Conservation (phyloP, 805 yeast species). For the Lipomyces lipofer region DNA sequence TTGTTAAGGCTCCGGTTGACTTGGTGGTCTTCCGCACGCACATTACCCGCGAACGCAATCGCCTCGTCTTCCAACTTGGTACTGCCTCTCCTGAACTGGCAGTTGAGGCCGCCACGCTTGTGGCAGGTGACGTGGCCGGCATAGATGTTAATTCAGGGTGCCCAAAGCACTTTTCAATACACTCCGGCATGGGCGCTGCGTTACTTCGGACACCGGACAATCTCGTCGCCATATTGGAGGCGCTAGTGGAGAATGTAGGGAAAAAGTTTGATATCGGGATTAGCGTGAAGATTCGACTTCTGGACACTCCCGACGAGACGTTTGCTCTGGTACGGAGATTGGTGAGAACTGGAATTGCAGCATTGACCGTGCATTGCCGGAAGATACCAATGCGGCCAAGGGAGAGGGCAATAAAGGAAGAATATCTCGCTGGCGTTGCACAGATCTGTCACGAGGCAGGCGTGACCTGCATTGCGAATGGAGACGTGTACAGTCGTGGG, state of each 20-base stretch:
- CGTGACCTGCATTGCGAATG: constrained; percentile 79
- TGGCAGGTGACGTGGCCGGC: constrained; percentile 85
- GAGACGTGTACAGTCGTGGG: constrained; percentile 58
- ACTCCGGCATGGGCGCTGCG: constrained; percentile 98
- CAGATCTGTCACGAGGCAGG: constrained; percentile 59
- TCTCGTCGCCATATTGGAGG: constrained; percentile 64
- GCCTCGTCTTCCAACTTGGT: constrained; percentile 86
- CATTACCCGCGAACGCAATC: constrained; percentile 60
- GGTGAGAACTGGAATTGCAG: constrained; percentile 76
- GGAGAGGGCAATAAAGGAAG: constrained; percentile 74
- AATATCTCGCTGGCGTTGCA: constrained; percentile 57
- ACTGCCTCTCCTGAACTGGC: constrained; percentile 82
- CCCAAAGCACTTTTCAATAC: constrained; percentile 93
- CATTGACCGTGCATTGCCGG: constrained; percentile 89
- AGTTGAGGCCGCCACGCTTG: constrained; percentile 78
- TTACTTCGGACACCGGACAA: constrained; percentile 77
- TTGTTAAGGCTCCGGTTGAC: constrained; percentile 40
- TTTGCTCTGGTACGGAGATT: constrained; percentile 57
- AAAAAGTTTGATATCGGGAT: constrained; percentile 73
- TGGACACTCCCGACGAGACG: constrained; percentile 65
- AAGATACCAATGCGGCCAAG: constrained; percentile 81
- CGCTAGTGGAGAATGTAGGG: constrained; percentile 79
- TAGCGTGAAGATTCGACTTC: constrained; percentile 82
- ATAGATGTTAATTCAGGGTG: constrained; percentile 96
- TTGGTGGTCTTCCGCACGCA: constrained; percentile 71